Percentiles rank a stretch among this genome's conserved stretches.
Conservation (phyloP, 805 yeast species). For the Kurtzmaniella fragi region DNA sequence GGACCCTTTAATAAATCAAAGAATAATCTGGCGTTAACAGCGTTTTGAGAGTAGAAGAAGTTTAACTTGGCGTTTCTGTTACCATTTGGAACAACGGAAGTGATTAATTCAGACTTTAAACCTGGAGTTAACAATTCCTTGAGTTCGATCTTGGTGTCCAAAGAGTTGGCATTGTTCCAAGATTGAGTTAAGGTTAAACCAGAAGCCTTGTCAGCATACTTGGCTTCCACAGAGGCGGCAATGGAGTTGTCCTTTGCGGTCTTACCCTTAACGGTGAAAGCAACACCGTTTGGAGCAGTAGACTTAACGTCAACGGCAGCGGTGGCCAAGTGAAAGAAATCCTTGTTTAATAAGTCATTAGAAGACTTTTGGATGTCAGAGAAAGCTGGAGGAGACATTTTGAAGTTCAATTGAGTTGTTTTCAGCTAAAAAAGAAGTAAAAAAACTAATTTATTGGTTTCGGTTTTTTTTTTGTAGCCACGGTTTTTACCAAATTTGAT, state of each 20-base stretch:
- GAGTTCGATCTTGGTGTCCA: constrained; percentile 91
- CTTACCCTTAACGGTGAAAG: constrained; percentile 92
- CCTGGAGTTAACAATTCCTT: constrained; percentile 92
- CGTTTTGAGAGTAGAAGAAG: constrained; percentile 87
- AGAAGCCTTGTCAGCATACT: constrained; percentile 85
- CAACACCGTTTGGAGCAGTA: constrained; percentile 92
- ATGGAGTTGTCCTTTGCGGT: constrained; percentile 74
- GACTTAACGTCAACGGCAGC: constrained; percentile 88
- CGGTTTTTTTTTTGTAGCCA: too few relatives aligned
- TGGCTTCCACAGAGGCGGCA: constrained; percentile 85
- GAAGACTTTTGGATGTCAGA: constrained; percentile 90
- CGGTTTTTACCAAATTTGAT: constrained; percentile 1
- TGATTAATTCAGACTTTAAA: constrained; percentile 85
- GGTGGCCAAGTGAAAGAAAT: constrained; percentile 88
- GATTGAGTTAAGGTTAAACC: constrained; percentile 95
- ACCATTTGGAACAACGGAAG: constrained; percentile 81
- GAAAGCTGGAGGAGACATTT: constrained; percentile 73
- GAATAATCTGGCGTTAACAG: constrained; percentile 90
- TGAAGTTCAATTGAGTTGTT: constrained; percentile 4
- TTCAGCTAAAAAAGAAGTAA: not conserved
- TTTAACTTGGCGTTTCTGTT: constrained; percentile 84
- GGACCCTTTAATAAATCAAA: constrained; percentile 96
- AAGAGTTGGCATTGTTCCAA: constrained; percentile 91
- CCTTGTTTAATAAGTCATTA: constrained; percentile 84
- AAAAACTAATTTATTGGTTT: too few relatives aligned